Conservation (phyloP, 768 basidiomycete species). For the Lentinula raphanica region DNA sequence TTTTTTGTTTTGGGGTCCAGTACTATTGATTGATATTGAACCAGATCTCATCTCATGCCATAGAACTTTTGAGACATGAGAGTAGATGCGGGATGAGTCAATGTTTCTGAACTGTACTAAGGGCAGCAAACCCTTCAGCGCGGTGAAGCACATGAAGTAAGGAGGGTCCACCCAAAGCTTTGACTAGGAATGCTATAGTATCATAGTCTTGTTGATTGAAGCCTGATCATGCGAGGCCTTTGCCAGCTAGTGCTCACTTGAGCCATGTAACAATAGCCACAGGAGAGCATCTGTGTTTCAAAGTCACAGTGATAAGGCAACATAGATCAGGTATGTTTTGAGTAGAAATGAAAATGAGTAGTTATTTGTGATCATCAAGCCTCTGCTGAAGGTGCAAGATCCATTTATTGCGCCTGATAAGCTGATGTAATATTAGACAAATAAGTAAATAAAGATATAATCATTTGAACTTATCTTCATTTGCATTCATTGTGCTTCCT, state of each 20-base stretch:
- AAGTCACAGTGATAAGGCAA: not conserved
- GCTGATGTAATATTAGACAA: too few relatives aligned
- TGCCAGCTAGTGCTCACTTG: not conserved
- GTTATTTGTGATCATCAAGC: slow-evolving; percentile 4
- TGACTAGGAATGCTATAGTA: not conserved
- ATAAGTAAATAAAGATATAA: too few relatives aligned
- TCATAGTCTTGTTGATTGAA: slow-evolving; percentile 3
- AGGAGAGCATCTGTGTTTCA: not conserved
- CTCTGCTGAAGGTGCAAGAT: too few relatives aligned
- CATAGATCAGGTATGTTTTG: slow-evolving; percentile 4
- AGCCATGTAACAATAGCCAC: not conserved
- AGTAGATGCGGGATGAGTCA: not conserved
- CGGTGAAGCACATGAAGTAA: not conserved
- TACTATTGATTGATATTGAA: not conserved
- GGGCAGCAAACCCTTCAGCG: not conserved
- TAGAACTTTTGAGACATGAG: not conserved
- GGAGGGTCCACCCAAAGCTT: slow-evolving; percentile 2
- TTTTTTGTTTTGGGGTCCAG: not conserved
- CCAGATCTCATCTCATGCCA: not conserved
- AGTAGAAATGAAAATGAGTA: slow-evolving; percentile 1
- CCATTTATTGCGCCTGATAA: too few relatives aligned
- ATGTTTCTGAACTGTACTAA: not conserved
- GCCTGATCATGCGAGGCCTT: not conserved
- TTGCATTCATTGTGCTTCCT: too few relatives aligned
- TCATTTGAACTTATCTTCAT: too few relatives aligned